Evolutionary conservation across 1,284 basidiomycete species (phyloP).

Genomic region (Microbotryum scabiosae): DNA sequence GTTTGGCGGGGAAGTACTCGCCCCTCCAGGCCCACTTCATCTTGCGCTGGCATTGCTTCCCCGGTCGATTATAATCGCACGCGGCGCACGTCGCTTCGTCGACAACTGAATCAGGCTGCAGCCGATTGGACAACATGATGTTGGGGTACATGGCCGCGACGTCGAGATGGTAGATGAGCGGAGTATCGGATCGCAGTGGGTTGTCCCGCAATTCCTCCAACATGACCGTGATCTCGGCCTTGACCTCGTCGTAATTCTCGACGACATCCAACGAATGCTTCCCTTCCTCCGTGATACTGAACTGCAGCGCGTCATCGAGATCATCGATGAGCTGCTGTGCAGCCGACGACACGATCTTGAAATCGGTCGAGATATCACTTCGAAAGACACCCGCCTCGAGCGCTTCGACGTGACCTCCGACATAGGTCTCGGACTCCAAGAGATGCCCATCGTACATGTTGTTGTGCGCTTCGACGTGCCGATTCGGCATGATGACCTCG

Average conservation of each 20-base stretch:
- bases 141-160: conserved; percentile 99
- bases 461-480: conserved; percentile 86
- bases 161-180: conserved; percentile 97
- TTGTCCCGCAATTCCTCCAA: conserved; percentile 88
- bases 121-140: conserved; percentile 99
- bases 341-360: conserved; percentile 84
- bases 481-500: conserved; percentile 94
- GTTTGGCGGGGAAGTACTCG: conserved; percentile 94
- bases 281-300: conserved; percentile 83
- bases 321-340: conserved; percentile 87
- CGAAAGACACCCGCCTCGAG: conserved; percentile 97
- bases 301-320: conserved; percentile 80
- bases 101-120: conserved; percentile 96
- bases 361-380: conserved; percentile 89
- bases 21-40: conserved; percentile 99
- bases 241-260: conserved; percentile 94
- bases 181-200: conserved; percentile 77
- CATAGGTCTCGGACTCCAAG: conserved; percentile 94
- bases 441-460: conserved; percentile 94
- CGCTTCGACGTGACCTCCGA: conserved; percentile 97
- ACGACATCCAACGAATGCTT: conserved; percentile 71
- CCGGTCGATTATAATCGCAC: conserved; percentile 95
- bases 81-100: conserved; percentile 95
- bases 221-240: conserved; percentile 62
- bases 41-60: conserved; percentile 87